These are phyloP conservation scores for Pelargonium australe DNA, from an alignment of 441 rosid genomes.

Conservation along the genomic window DNA sequence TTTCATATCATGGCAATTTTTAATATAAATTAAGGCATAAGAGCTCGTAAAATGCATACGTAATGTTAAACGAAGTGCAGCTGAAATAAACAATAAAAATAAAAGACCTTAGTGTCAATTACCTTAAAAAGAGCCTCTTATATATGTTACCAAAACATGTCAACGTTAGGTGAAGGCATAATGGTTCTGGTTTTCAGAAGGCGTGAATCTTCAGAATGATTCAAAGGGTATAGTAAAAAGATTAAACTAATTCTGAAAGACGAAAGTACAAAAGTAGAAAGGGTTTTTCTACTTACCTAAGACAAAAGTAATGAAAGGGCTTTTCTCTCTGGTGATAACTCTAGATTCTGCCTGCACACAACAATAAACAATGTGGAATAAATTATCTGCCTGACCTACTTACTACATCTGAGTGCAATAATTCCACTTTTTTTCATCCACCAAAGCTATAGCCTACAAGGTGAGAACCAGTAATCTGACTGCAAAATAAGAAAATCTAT, in stretches of 20 bases:
- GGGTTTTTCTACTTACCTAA: constrained; percentile 39
- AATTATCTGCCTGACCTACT: constrained; percentile 13
- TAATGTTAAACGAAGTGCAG: too few species aligned
- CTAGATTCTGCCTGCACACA: constrained; percentile 35
- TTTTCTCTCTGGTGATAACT: constrained; percentile 32
- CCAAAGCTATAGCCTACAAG: background rate
- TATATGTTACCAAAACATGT: background rate
- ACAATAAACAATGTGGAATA: constrained; percentile 20
- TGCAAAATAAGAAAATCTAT: background rate
- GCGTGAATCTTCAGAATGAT: background rate
- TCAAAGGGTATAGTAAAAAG: background rate
- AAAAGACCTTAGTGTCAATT: background rate
- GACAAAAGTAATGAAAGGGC: constrained; percentile 72
- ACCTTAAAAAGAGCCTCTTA: background rate
- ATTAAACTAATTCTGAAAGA: background rate
- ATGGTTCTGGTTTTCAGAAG: background rate
- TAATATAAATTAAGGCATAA: too few species aligned
- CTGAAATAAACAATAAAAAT: too few species aligned
- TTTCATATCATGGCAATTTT: too few species aligned
- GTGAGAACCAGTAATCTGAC: background rate
- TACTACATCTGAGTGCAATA: background rate
- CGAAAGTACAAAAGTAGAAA: background rate
- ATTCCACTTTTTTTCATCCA: background rate
- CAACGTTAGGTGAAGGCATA: constrained; percentile 1
- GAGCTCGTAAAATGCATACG: too few species aligned